Percentiles rank a stretch among this genome's conserved stretches.
phyloP scores from a whole-genome alignment of 1,284 basidiomycete species.

The Flammula alnicola region DNA sequence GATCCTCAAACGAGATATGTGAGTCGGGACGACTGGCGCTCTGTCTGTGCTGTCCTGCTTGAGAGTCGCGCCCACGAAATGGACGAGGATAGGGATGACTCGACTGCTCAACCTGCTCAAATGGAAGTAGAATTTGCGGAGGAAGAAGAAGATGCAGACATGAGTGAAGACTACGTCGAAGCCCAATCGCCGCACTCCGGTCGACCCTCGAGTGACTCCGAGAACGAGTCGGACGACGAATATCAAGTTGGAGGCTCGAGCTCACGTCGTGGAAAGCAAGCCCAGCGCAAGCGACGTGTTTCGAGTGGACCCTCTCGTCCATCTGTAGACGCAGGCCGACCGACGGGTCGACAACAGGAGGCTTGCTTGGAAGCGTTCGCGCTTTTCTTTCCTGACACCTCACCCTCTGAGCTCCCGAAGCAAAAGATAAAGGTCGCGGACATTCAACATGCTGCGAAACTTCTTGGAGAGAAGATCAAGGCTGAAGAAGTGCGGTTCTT shows the following conservation, averaged over 20 bases:
- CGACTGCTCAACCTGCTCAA: conserved; percentile 12
- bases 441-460: conserved; percentile 55
- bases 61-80: conserved; percentile 40
- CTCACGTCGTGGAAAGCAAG: conserved; percentile 25
- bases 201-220: conserved; percentile 13
- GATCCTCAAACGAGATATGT: conserved; percentile 40
- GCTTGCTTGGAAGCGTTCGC: conserved; percentile 62
- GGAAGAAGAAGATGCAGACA: conserved; percentile 37
- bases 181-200: conserved; percentile 13
- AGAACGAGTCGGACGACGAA: conserved; percentile 17
- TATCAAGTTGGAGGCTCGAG: conserved; percentile 4
- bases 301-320: conserved; percentile 19
- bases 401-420: conserved; percentile 34
- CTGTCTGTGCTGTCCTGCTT: conserved; percentile 72
- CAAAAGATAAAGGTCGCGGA: conserved; percentile 68
- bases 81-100: conserved; percentile 31
- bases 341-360: conserved; percentile 57
- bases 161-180: conserved; percentile 27
- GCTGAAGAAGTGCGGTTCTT: conserved; percentile 61
- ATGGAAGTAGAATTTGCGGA: conserved; percentile 24
- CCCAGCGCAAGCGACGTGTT: conserved; percentile 24
- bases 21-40: conserved; percentile 69
- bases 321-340: conserved; percentile 13
- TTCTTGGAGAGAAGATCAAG: conserved; percentile 71
- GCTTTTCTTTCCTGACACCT: conserved; percentile 67